Conservation (phyloP, 1,139 yeast genomes). For the Yamadazyma sp. region DNA sequence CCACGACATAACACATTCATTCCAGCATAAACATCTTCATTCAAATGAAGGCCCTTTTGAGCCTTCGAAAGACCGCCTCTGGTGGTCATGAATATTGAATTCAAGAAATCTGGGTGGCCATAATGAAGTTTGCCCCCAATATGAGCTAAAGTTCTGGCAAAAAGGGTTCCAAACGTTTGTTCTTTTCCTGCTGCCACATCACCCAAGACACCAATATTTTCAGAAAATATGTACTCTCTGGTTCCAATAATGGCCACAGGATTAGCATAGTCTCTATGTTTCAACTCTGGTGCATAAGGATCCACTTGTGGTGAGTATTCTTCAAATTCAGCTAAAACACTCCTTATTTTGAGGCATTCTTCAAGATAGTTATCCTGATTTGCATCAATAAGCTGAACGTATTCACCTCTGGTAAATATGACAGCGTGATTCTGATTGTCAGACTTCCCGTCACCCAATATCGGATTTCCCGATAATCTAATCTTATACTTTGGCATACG, state of each 20-base stretch:
- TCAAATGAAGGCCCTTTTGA: constrained; percentile 53
- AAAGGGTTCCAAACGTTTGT: constrained; percentile 57
- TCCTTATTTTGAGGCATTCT: constrained; percentile 55
- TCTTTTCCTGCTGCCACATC: constrained; percentile 61
- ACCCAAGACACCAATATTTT: constrained; percentile 53
- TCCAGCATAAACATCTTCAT: constrained; percentile 59
- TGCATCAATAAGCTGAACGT: constrained; percentile 54
- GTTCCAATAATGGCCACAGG: constrained; percentile 59
- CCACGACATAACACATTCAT: constrained; percentile 54
- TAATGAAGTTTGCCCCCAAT: constrained; percentile 57
- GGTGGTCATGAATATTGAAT: constrained; percentile 51
- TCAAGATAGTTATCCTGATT: constrained; percentile 58
- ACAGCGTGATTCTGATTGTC: constrained; percentile 56
- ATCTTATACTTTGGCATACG: constrained; percentile 44
- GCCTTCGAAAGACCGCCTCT: constrained; percentile 59
- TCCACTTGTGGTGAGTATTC: constrained; percentile 35
- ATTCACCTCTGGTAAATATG: constrained; percentile 53
- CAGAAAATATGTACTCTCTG: constrained; percentile 55
- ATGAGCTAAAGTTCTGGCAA: constrained; percentile 55
- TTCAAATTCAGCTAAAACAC: constrained; percentile 51
- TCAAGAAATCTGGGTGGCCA: constrained; percentile 58
- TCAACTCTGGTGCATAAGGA: constrained; percentile 31
- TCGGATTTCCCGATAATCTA: constrained; percentile 53
- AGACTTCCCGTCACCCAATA: constrained; percentile 57
- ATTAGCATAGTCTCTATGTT: constrained; percentile 23